Evolutionary conservation across 768 basidiomycete genomes (phyloP), one percentile per base, ranked within the genome.

Genomic region (Leccinum barrowsii): DNA sequence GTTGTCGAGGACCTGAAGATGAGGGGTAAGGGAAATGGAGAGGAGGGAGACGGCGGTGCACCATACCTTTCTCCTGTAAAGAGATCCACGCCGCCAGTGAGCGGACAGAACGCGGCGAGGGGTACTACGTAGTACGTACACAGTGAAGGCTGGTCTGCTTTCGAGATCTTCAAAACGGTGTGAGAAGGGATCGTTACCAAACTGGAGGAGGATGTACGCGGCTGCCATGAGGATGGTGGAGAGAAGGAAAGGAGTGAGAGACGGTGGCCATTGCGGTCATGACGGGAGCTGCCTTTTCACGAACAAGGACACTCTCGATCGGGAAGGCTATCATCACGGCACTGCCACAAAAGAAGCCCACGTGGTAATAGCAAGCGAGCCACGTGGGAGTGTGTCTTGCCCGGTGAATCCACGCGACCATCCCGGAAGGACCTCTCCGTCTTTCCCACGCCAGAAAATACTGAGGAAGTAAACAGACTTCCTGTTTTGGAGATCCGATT

Each of bases 111-210:
- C 10, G 55, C 7, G 21, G 51, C 10, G 48, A 10, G 54, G 35
- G 30, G 30, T 12, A 32, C 30, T 30, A 11, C 12, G 1, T 75
- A 17, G 47, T 57, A 66, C 88, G 61, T 69, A 90, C 89, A 90
- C 70, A 1, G 85, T 82, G 70, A 89, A 91, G 1, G 89, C 89
- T 22, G 76, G 74, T 35, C 82, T 78, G 34, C 80, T 79, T 61
- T 89, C 85, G 10, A 80, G 68, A 70, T 91, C 89, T 67, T 85
- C 80, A 63, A 84, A 89, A 32, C 73, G 73, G 55, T 82, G 80
- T 47, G 77, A 79, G 72, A 86, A 83, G 0, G 82, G 82, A 67
- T 90, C 82, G 50, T 78, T 75, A n/a, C 83, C 85, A 65, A 78
- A 86, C 67, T 90, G 87, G 52, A 84, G 75, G 52, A 90, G 81